Evolutionary conservation across 352 stramenopile genomes (phyloP), one percentile per base, ranked within the genome.

Genomic region (Globisporangium abappressorium): DNA sequence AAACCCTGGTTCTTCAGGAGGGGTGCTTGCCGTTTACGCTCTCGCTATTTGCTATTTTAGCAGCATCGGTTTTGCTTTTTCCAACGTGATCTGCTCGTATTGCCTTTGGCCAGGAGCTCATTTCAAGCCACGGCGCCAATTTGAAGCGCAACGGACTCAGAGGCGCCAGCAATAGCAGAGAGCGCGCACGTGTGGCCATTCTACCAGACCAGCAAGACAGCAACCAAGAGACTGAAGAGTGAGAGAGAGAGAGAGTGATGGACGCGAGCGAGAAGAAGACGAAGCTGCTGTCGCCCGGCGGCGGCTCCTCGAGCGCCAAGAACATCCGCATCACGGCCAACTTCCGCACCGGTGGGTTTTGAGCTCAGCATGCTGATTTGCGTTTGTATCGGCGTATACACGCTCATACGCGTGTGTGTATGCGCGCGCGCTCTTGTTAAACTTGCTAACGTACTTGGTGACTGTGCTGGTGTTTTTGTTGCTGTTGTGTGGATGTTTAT

Each of bases 321-420:
- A 60, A 55, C 57, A 33, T 70, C n/a, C 65, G 65, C 34, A 81
- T 84, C 71, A 84, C 78, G 2, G 75, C 80, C 69, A 91, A 93
- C 72, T 93, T 89, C 65, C 83, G 83, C 65, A 90, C 80, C 24
- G 78, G 78, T 85, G 73, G 64, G 22, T 15, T 38, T 38, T 56
- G 18, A 12, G 7, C 33, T 64, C 28, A n/a, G 5, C 34, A 11
- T 11, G 34, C 12, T 26, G 1, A 22, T 51, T 22, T 51, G 18
- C 43, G 22, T 22, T 51, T 4, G 43, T 22, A 51, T 20, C 18
- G 18, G 26, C 34, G 15, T 14, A 24, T 15, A 26, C 18, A n/a
- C 36, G 53, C 26, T 18, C 4, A 28, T 66, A 30, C 43, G 26
- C 56, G 54, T 3, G 24, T 53, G 20, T 58, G 20, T 47, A 12